Base-by-base conservation (phyloP, 2,329 filamentous ascomycete genomes). In the Escovopsis weberi region DNA sequence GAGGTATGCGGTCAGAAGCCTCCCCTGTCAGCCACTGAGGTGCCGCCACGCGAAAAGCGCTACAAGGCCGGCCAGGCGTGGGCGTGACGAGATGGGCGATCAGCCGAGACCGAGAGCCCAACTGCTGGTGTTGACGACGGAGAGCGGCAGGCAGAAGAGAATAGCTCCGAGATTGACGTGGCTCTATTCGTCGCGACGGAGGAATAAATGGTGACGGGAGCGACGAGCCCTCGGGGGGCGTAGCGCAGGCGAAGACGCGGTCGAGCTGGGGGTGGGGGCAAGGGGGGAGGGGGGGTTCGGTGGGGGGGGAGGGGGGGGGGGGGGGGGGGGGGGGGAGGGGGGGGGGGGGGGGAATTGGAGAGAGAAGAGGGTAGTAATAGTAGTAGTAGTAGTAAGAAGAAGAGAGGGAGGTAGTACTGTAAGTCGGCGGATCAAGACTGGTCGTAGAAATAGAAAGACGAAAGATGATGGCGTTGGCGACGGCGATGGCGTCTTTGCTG, bases 31-130 rank as follows among this genome's bases (percentile, higher is more conserved):
- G 57, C 57, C 53, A 57, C 56, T 51, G 50, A 54, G 46, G 51
- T 53, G 53, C 53, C 57, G 56, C 55, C 53, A 59, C 56, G 54
- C 54, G 53, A 51, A 55, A 43, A 50, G 54, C 56, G 52, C 51
- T 53, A 50, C 51, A 53, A 51, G 51, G 55, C 55, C 50, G 54
- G 51, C 55, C 8, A 53, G 54, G 55, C 50, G 55, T 57, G 51
- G 56, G 51, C 52, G 55, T 55, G 53, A 53, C 54, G 51, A 54
- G 48, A 51, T 52, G 51, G 45, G 46, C 43, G 37, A 43, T 37
- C 18, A 41, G 38, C 38, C 37, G 43, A 37, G 12, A 39, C 33
- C 39, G 23, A 28, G 26, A 36, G 28, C 39, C 28, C 28, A 32
- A 32, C 28, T 32, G 28, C 28, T 11, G 28, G 28, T 11, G 28